Percentiles rank a stretch among this genome's conserved stretches.
Evolutionary conservation across 768 basidiomycete species (phyloP).

Genomic region (Xerocomus spinulosus): DNA sequence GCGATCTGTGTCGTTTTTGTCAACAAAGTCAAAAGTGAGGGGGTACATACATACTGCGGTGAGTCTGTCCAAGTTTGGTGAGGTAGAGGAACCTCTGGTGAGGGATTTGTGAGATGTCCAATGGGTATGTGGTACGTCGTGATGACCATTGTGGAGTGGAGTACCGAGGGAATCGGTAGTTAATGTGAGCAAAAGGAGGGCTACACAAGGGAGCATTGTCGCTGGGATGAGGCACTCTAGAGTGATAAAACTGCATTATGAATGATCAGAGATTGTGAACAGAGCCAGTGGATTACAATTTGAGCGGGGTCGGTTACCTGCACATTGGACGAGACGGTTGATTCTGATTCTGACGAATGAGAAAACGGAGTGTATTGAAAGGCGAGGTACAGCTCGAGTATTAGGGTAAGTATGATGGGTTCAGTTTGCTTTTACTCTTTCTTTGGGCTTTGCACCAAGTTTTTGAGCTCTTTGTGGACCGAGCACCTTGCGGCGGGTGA

Average conservation of each 20-base stretch:
- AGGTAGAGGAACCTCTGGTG: not conserved
- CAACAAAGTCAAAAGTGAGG: not conserved
- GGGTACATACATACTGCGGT: slow-evolving; percentile 6
- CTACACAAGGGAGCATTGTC: slow-evolving; percentile 10
- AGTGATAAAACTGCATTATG: not conserved
- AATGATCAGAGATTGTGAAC: slow-evolving; percentile 5
- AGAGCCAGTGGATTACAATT: slow-evolving; percentile 8
- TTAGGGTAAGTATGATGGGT: not conserved
- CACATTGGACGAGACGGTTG: not conserved
- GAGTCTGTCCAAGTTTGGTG: not conserved
- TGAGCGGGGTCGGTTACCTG: no score
- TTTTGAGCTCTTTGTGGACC: slow-evolving; percentile 33
- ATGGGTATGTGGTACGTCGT: not conserved
- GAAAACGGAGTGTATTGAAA: slow-evolving; percentile 21
- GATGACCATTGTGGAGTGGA: slow-evolving; percentile 7
- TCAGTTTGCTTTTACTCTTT: slow-evolving; percentile 21
- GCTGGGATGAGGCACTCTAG: not conserved
- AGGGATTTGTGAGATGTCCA: not conserved
- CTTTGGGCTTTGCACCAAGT: slow-evolving; percentile 34
- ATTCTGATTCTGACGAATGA: slow-evolving; percentile 6
- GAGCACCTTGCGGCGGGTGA: slow-evolving; percentile 51
- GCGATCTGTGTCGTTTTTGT: slow-evolving; percentile 10
- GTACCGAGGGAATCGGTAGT: slow-evolving; percentile 3
- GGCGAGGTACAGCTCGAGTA: not conserved
- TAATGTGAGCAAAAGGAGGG: slow-evolving; percentile 9